Conservation (phyloP, 176 grass and related monocot species). For the Coix lacrymajobi region DNA sequence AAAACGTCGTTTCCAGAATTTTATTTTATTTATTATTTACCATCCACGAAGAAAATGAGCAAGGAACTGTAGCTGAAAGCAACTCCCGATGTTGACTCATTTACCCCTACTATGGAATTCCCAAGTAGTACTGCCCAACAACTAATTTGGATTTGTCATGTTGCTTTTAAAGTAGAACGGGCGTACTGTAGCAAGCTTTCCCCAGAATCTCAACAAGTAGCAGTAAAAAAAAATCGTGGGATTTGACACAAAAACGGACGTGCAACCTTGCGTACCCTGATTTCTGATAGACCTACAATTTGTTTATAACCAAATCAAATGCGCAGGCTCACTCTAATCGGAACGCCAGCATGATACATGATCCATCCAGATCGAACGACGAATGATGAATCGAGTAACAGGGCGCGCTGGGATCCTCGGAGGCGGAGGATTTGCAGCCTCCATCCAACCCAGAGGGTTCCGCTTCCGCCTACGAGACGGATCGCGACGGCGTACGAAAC, state of each 20-base stretch:
- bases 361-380: background rate
- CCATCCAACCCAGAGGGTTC: background rate
- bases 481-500: background rate
- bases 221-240: background rate
- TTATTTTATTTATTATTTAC: background rate
- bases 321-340: background rate
- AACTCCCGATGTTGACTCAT: background rate
- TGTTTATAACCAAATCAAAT: background rate
- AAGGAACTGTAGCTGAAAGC: background rate
- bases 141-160: background rate
- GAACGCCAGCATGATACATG: background rate
- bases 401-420: background rate
- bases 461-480: background rate
- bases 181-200: background rate
- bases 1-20: background rate
- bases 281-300: background rate
- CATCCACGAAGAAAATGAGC: no score
- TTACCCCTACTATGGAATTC: background rate
- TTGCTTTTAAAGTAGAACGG: background rate
- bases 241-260: background rate
- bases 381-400: background rate
- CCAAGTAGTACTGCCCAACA: background rate
- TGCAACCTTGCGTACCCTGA: background rate
- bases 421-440: background rate
- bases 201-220: background rate